These are phyloP conservation scores for Calonectria ilicicola DNA, from an alignment of 2,329 filamentous ascomycete species.

Conservation along the genomic window DNA sequence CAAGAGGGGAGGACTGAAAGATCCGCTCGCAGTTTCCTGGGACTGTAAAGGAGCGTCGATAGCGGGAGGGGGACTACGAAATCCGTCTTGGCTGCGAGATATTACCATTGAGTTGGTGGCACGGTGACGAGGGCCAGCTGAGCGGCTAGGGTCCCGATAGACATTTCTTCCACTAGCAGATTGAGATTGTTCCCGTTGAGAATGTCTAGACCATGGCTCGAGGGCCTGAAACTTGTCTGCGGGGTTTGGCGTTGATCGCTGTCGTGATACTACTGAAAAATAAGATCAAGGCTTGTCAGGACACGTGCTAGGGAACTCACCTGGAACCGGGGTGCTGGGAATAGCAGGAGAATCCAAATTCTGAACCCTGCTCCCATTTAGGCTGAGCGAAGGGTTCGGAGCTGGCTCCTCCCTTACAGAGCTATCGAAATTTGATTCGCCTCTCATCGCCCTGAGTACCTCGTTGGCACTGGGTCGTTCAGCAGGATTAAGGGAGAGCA, in stretches of 20 bases:
- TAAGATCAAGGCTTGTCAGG: conserved; percentile 46
- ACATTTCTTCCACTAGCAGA: conserved; percentile 17
- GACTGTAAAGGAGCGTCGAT: conserved; percentile 30
- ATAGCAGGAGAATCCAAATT: conserved; percentile 66
- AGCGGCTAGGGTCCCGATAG: conserved; percentile 27
- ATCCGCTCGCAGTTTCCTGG: conserved; percentile 27
- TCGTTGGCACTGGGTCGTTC: conserved; percentile 88
- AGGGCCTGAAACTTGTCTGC: conserved; percentile 44
- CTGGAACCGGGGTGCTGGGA: conserved; percentile 61
- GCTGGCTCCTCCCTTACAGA: conserved; percentile 49
- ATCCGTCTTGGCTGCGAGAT: conserved; percentile 56
- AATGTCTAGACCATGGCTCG: conserved; percentile 27
- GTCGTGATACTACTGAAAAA: conserved; percentile 43
- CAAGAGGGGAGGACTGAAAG: conserved; percentile 57
- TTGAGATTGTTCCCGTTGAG: conserved; percentile 35
- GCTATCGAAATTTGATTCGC: conserved; percentile 66
- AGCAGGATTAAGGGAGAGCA: conserved; percentile 81
- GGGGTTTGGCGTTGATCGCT: conserved; percentile 37
- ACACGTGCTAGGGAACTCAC: conserved; percentile 43
- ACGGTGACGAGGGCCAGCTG: conserved; percentile 32
- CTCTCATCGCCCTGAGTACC: conserved; percentile 82
- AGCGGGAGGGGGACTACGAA: conserved; percentile 32
- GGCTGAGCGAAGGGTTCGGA: conserved; percentile 51
- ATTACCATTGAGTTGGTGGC: conserved; percentile 51
- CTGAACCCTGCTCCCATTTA: conserved; percentile 63